phyloP scores from a whole-genome alignment of 2,329 filamentous ascomycete genomes.

The Calonectria fujianensis region DNA sequence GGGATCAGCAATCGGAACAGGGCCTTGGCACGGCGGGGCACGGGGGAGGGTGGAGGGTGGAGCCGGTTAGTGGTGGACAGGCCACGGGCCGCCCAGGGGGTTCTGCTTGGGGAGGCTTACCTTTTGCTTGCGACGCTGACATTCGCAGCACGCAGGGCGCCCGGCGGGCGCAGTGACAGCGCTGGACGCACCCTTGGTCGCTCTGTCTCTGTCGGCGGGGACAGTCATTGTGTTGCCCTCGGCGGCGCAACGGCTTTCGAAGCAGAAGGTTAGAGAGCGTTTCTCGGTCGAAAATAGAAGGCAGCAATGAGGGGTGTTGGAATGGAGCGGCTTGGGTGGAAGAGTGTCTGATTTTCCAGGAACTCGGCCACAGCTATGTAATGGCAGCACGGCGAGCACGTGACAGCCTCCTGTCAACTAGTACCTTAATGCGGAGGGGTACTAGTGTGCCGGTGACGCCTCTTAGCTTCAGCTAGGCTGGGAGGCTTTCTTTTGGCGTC shows the following conservation, averaged over 20 bases:
- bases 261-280: not conserved
- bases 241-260: not conserved
- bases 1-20: not conserved
- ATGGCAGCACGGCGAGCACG: not conserved
- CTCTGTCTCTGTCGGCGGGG: not conserved
- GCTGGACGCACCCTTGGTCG: not conserved
- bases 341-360: not conserved
- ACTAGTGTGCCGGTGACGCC: not conserved
- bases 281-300: not conserved
- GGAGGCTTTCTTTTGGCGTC: conserved; percentile 21
- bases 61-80: conserved; percentile 11
- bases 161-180: not conserved
- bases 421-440: not conserved
- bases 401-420: conserved; percentile 15
- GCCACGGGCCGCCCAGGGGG: not conserved
- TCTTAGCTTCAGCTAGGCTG: conserved; percentile 9
- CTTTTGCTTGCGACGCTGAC: conserved; percentile 63
- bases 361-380: not conserved
- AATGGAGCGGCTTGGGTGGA: not conserved
- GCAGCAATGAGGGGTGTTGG: not conserved
- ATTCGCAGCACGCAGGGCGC: conserved; percentile 66
- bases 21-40: not conserved
- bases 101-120: conserved; percentile 41
- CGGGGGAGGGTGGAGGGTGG: not conserved
- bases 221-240: not conserved